Conservation (phyloP, 2,329 filamentous ascomycete species). For the Cladosporium sp. region DNA sequence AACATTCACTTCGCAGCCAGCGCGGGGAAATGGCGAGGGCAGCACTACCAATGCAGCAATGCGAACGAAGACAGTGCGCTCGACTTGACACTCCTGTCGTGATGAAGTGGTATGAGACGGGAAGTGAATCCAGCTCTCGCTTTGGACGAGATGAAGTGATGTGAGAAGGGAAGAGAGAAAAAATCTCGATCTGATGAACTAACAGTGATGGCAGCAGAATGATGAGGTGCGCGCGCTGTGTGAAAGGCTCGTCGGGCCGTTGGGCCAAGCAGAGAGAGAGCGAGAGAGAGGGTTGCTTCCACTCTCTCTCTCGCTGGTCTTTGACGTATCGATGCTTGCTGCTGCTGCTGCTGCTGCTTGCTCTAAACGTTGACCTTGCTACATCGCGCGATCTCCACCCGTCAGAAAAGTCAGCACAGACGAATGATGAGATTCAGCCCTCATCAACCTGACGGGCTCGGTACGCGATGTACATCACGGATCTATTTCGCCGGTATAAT, state of each 20-base stretch:
- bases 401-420: not conserved
- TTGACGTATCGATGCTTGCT: not conserved
- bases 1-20: no score
- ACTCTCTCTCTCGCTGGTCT: not conserved
- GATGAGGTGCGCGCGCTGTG: no score
- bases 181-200: constrained; percentile 6
- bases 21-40: no score
- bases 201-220: no score
- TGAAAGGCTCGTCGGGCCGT: no score
- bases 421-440: not conserved
- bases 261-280: not conserved
- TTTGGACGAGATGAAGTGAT: no score
- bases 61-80: no score
- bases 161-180: not conserved
- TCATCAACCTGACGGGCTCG: not conserved
- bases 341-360: constrained; percentile 6
- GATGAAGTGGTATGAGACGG: no score
- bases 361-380: not conserved
- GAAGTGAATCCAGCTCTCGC: no score
- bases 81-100: no score
- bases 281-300: not conserved
- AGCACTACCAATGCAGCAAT: no score
- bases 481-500: no score
- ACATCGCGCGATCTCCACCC: not conserved
- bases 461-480: not conserved